Conservation (phyloP, 1,139 yeast species). For the Eremothecium gossypii region DNA sequence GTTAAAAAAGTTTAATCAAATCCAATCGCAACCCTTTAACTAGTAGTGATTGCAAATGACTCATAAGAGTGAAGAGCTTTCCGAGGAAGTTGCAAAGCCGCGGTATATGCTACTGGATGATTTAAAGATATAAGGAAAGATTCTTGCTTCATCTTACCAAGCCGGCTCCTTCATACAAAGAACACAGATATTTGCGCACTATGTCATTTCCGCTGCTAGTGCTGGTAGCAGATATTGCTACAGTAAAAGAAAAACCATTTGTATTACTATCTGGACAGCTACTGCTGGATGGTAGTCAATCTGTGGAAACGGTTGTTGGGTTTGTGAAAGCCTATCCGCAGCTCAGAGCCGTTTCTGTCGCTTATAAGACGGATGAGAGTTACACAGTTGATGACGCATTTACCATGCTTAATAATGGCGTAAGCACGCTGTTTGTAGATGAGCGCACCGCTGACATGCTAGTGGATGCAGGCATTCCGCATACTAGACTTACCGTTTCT, state of each 20-base stretch:
- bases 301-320: constrained; percentile 11
- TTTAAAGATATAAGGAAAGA: too few species aligned
- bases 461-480: constrained; percentile 48
- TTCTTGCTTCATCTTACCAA: too few species aligned
- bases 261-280: constrained; percentile 20
- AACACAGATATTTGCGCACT: background rate
- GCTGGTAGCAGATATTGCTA: constrained; percentile 15
- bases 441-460: constrained; percentile 32
- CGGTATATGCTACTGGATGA: too few species aligned
- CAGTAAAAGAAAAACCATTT: constrained; percentile 16
- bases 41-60: too few species aligned
- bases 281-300: constrained; percentile 16
- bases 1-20: too few species aligned
- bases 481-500: constrained; percentile 15
- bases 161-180: too few species aligned
- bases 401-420: constrained; percentile 59
- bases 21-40: too few species aligned
- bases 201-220: constrained; percentile 22
- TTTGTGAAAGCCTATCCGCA: constrained; percentile 10
- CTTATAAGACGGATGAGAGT: constrained; percentile 5
- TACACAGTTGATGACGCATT: constrained; percentile 40
- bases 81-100: too few species aligned
- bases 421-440: constrained; percentile 42
- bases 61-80: too few species aligned
- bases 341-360: constrained; percentile 15